Conservation (phyloP, 2,329 filamentous ascomycete genomes). For the Pyrenophora seminiperda region DNA sequence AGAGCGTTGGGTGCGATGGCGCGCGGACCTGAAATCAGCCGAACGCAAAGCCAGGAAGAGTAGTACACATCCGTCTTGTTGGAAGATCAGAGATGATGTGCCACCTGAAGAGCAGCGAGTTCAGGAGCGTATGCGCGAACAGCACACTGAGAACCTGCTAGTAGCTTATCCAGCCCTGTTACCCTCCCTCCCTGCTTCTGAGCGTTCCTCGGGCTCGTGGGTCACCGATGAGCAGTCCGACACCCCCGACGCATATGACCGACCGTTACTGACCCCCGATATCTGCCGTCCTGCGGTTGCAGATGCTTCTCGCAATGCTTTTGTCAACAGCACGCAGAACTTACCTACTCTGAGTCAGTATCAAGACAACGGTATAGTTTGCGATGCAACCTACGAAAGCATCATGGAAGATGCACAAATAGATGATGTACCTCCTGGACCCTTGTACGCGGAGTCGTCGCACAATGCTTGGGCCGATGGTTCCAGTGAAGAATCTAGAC, state of each 20-base stretch:
- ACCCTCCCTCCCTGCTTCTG: slow-evolving; percentile 23
- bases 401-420: slow-evolving; percentile 30
- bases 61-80: slow-evolving; percentile 34
- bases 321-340: slow-evolving; percentile 52
- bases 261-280: slow-evolving; percentile 6
- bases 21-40: slow-evolving; percentile 68
- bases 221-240: slow-evolving; percentile 19
- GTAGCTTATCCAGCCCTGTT: slow-evolving; percentile 23
- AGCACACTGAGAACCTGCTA: slow-evolving; percentile 47
- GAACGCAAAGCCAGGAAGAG: slow-evolving; percentile 54
- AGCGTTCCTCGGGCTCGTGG: slow-evolving; percentile 28
- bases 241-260: slow-evolving; percentile 25
- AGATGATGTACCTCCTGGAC: slow-evolving; percentile 28
- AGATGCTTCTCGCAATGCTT: slow-evolving; percentile 47
- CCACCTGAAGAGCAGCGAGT: slow-evolving; percentile 37
- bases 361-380: slow-evolving; percentile 8
- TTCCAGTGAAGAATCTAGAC: slow-evolving; percentile 44
- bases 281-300: slow-evolving; percentile 23
- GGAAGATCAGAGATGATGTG: slow-evolving; percentile 29
- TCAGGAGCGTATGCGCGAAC: slow-evolving; percentile 42
- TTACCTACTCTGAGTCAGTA: slow-evolving; percentile 42
- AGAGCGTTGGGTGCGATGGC: slow-evolving; percentile 82
- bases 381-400: slow-evolving; percentile 8
- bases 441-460: slow-evolving; percentile 2
- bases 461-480: slow-evolving; percentile 46